Evolutionary conservation across 768 basidiomycete genomes (phyloP).

Genomic region (Amanita thiersii): DNA sequence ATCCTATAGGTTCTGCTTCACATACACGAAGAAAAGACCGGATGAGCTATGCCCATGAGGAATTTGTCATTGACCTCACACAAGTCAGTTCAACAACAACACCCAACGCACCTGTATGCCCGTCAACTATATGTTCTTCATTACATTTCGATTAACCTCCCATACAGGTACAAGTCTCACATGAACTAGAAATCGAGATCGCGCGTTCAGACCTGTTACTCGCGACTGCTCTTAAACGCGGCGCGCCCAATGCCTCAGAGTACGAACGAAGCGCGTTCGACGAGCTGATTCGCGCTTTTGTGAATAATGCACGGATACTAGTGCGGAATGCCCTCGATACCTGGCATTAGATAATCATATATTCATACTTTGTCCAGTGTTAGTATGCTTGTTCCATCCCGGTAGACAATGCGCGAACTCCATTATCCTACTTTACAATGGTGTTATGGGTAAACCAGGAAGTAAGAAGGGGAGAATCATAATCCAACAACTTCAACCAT

Average conservation of each 20-base stretch:
- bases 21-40: conserved; percentile 78
- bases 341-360: conserved; percentile 25
- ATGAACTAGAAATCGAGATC: conserved; percentile 90
- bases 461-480: conserved; percentile 15
- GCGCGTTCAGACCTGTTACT: conserved; percentile 65
- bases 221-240: conserved; percentile 60
- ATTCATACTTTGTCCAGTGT: conserved; percentile 1
- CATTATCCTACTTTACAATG: too few species aligned
- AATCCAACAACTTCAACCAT: conserved; percentile 67
- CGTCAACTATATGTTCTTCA: too few species aligned
- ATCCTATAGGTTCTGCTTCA: conserved; percentile 55
- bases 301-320: conserved; percentile 89
- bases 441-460: neutral
- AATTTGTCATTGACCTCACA: conserved; percentile 89
- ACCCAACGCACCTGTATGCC: conserved; percentile 43
- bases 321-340: conserved; percentile 65
- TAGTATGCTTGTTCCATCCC: neutral
- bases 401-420: too few species aligned
- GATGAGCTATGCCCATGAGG: conserved; percentile 88
- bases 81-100: conserved; percentile 64
- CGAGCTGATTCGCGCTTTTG: conserved; percentile 84
- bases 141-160: conserved; percentile 4
- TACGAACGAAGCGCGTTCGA: conserved; percentile 74
- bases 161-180: conserved; percentile 49
- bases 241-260: conserved; percentile 50